Percentiles rank a stretch among this genome's conserved stretches.
Evolutionary conservation across 768 basidiomycete genomes (phyloP).

Genomic region (Cystoderma amianthinum): DNA sequence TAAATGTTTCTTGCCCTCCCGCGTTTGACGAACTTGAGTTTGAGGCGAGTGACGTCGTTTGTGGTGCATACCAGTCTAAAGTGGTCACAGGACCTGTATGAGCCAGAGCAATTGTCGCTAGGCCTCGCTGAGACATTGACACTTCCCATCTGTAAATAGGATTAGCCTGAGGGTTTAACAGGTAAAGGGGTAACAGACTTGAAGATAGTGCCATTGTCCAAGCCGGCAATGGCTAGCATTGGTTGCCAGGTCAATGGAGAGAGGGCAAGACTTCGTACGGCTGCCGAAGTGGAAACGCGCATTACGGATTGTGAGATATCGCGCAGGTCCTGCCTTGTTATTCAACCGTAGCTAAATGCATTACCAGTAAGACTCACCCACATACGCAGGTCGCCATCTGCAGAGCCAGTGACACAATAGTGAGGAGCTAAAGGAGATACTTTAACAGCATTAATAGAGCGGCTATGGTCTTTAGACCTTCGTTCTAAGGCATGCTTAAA

Average conservation of each 20-base stretch:
- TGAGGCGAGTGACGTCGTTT: slow-evolving; percentile 11
- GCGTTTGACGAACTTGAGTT: background rate
- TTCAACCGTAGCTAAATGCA: no score
- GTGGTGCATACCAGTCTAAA: slow-evolving; percentile 59
- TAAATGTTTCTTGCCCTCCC: slow-evolving; percentile 13
- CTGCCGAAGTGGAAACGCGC: slow-evolving; percentile 63
- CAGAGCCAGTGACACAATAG: slow-evolving; percentile 75
- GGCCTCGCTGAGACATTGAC: slow-evolving; percentile 68
- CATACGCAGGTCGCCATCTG: slow-evolving; percentile 73
- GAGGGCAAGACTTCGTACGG: slow-evolving; percentile 64
- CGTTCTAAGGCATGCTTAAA: slow-evolving; percentile 35
- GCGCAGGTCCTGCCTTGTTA: slow-evolving; percentile 52
- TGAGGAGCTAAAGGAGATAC: slow-evolving; percentile 62
- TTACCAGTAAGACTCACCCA: slow-evolving; percentile 47
- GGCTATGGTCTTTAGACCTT: slow-evolving; percentile 59
- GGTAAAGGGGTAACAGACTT: slow-evolving; percentile 29
- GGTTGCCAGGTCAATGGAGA: slow-evolving; percentile 62
- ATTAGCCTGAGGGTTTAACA: background rate
- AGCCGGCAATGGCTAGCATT: slow-evolving; percentile 59
- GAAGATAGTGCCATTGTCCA: slow-evolving; percentile 67
- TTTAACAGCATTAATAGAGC: slow-evolving; percentile 65
- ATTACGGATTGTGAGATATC: slow-evolving; percentile 63
- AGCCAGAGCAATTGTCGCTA: slow-evolving; percentile 69
- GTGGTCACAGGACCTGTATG: slow-evolving; percentile 68
- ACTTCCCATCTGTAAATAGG: slow-evolving; percentile 59